Evolutionary conservation across 2,329 filamentous ascomycete species (phyloP).

Genomic region (Alternaria rosae): DNA sequence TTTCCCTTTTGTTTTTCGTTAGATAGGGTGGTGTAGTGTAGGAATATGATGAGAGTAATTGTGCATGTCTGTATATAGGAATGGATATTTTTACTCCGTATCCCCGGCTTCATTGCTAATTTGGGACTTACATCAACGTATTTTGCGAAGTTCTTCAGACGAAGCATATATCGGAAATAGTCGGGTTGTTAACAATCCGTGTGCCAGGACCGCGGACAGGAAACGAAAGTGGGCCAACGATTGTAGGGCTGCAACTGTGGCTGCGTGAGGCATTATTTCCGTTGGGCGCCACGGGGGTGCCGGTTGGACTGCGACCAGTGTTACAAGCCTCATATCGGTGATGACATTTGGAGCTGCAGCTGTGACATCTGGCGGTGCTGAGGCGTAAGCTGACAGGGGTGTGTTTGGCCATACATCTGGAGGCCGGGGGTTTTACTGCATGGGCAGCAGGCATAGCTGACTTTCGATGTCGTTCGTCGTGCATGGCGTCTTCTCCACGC

Average conservation of each 20-base stretch:
- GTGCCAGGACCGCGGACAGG: neutral
- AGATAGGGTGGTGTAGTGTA: conserved; percentile 10
- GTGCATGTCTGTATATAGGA: conserved; percentile 20
- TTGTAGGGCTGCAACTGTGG: neutral
- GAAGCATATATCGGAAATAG: neutral
- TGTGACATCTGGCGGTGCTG: conserved; percentile 3
- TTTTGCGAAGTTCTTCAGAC: no score
- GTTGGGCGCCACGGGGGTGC: neutral
- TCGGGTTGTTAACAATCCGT: neutral
- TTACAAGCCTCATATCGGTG: neutral
- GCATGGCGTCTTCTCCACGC: neutral
- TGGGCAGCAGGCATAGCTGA: neutral
- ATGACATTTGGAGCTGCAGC: conserved; percentile 3
- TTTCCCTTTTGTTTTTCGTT: conserved; percentile 8
- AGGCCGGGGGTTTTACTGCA: neutral
- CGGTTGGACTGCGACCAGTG: neutral
- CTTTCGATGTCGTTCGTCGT: neutral
- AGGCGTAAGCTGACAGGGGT: conserved; percentile 16
- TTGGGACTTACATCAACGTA: neutral
- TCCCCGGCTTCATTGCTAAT: neutral
- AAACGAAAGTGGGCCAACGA: neutral
- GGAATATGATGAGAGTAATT: conserved; percentile 19
- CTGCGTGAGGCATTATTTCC: neutral
- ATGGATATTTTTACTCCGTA: conserved; percentile 18
- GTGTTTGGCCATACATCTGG: neutral